Base-by-base conservation (phyloP, 768 basidiomycete genomes). In the Lepiota venenata region DNA sequence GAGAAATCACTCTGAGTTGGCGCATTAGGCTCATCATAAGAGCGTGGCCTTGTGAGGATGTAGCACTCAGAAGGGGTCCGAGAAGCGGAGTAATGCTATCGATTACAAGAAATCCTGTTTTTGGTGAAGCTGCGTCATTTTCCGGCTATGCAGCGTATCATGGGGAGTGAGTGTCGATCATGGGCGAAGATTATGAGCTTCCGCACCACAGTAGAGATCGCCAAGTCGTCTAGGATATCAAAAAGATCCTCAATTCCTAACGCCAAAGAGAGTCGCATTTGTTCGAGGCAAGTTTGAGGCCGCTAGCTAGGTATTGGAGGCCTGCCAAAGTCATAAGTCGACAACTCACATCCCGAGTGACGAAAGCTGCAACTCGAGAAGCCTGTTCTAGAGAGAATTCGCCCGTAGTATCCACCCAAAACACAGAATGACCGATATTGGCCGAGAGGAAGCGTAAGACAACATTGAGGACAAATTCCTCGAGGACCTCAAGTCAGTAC, bases 321-420 rank as follows among this genome's bases (percentile, higher is more conserved):
- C 18, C 22, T 14, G 16, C 18, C 12, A 35, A 15, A 27, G 20
- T 21, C n/a, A 47, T 12, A 40, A 7, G 14, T 27, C 14, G 10
- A 37, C 2, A 11, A 47, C 45, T 39, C 45, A 47, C 52, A n/a
- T 59, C 63, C 70, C 62, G 58, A 59, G 67, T 57, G 59, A 57
- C 44, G 11, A 63, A 59, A 12, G 60, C 60, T 51, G 64, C 56
- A 15, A 83, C 60, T 18, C 69, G 61, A 2, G 66, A 56, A 2
- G 81, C 76, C 37, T 73, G 71, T 20, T 81, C 78, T 0, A 72
- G 70, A 36, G 84, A 78, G 63, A 91, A 88, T 56, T 81, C 81
- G 1, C 88, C 87, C 0, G 75, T 76, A 9, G 84, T 85, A 61
- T 92, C 89, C 43, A 92, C 76, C 90, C 90, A 92, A 4, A 82